These are phyloP conservation scores for Avena sativa DNA, from an alignment of 176 grass and related monocot species.

Conservation along the genomic window DNA sequence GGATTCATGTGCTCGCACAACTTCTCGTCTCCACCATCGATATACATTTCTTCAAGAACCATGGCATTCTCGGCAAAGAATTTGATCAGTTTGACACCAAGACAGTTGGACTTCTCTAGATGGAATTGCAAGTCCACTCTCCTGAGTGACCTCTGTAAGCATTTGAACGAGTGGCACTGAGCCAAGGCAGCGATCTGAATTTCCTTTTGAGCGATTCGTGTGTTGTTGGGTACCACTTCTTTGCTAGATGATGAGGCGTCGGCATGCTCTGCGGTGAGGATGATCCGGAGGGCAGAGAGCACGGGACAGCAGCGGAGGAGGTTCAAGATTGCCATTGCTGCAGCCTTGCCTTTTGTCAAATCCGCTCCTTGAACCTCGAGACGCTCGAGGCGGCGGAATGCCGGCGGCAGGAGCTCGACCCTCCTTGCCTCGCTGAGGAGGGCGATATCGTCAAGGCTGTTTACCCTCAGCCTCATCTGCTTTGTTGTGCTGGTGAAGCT, in stretches of 20 bases:
- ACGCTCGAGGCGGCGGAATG: too few relatives aligned
- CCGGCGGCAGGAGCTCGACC: too few relatives aligned
- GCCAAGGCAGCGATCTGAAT: background rate
- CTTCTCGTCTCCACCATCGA: background rate
- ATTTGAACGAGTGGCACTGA: background rate
- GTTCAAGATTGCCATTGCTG: too few relatives aligned
- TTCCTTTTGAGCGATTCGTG: background rate
- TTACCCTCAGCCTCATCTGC: background rate
- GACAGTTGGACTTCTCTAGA: background rate
- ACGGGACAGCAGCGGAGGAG: background rate
- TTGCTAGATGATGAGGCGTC: background rate
- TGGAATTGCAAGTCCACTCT: background rate
- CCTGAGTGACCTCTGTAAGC: background rate
- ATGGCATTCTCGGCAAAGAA: background rate
- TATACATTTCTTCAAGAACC: background rate
- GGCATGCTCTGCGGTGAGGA: background rate
- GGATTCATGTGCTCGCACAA: background rate
- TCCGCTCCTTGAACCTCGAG: background rate
- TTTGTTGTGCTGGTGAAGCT: background rate
- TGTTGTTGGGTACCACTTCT: background rate
- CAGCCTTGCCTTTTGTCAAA: too few relatives aligned
- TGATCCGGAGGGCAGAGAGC: background rate
- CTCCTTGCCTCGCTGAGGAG: background rate
- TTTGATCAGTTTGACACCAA: slow-evolving; percentile 9
- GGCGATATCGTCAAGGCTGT: background rate